Conservation (phyloP, 2,329 filamentous ascomycete species). For the Fusarium sulawesiense region DNA sequence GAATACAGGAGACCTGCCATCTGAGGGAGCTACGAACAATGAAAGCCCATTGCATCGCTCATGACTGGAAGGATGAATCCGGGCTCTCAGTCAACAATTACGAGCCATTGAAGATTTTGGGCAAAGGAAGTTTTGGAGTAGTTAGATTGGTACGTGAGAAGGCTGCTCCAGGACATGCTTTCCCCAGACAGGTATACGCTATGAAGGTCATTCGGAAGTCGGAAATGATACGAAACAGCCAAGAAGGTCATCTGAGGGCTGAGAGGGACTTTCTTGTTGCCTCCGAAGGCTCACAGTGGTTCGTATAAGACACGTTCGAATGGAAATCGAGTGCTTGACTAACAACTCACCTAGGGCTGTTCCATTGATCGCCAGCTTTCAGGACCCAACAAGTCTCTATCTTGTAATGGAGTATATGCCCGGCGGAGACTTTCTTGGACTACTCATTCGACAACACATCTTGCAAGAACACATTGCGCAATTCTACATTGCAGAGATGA, state of each 20-base stretch:
- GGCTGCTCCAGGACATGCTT: conserved; percentile 44
- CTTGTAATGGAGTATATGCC: conserved; percentile 99
- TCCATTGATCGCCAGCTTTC: conserved; percentile 87
- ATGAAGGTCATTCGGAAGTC: conserved; percentile 98
- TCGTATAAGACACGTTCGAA: conserved; percentile 36
- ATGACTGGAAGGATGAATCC: conserved; percentile 7
- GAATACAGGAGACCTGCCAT: conserved; percentile 75
- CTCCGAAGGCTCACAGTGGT: conserved; percentile 87
- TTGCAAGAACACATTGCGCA: conserved; percentile 81
- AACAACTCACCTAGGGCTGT: conserved; percentile 73
- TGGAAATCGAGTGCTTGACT: not conserved
- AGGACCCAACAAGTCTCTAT: conserved; percentile 86
- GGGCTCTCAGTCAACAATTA: conserved; percentile 61
- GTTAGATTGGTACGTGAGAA: conserved; percentile 85
- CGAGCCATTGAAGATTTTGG: conserved; percentile 82
- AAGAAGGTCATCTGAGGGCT: conserved; percentile 91
- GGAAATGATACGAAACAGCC: conserved; percentile 88
- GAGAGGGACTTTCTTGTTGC: conserved; percentile 93
- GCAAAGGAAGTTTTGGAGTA: conserved; percentile 94
- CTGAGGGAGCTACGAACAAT: conserved; percentile 78
- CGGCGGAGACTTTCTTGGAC: conserved; percentile 90
- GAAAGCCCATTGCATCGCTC: conserved; percentile 66
- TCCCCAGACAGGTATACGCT: conserved; percentile 75
- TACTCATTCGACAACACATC: conserved; percentile 86
- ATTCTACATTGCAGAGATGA: conserved; percentile 96